These are phyloP conservation scores for Lycium ferocissimum DNA, from an alignment of 257 asterid species.

Conservation along the genomic window DNA sequence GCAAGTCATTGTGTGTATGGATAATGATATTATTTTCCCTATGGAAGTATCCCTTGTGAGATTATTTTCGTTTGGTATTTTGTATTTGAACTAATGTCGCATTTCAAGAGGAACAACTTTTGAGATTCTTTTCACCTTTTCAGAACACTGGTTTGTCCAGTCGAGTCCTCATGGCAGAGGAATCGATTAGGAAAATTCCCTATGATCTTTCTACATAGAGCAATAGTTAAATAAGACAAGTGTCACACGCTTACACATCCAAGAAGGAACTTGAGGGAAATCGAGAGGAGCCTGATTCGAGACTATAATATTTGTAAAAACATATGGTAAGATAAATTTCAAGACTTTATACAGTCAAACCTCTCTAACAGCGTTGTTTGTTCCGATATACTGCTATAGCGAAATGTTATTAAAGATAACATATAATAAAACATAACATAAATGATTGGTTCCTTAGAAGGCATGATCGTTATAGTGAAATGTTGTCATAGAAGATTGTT, in stretches of 20 bases:
- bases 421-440: too few species aligned
- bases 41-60: background rate
- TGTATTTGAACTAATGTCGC: background rate
- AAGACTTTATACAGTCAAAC: too few species aligned
- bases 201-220: background rate
- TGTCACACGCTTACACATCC: background rate
- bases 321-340: background rate
- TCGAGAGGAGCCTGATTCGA: background rate
- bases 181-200: background rate
- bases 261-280: background rate
- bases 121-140: slow-evolving; percentile 5
- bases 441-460: too few species aligned
- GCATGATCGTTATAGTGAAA: too few species aligned
- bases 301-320: background rate
- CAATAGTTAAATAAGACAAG: background rate
- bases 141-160: background rate
- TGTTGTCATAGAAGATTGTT: too few species aligned
- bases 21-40: background rate
- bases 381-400: too few species aligned
- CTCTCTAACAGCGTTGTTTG: too few species aligned
- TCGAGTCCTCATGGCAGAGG: background rate
- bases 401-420: too few species aligned
- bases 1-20: background rate
- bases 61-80: background rate
- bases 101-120: background rate